A percentile compares a stretch with the other conserved stretches of the same genome.
Evolutionary conservation across 2,329 filamentous ascomycete genomes (phyloP).

Genomic region (Pseudogymnoascus pannorum): DNA sequence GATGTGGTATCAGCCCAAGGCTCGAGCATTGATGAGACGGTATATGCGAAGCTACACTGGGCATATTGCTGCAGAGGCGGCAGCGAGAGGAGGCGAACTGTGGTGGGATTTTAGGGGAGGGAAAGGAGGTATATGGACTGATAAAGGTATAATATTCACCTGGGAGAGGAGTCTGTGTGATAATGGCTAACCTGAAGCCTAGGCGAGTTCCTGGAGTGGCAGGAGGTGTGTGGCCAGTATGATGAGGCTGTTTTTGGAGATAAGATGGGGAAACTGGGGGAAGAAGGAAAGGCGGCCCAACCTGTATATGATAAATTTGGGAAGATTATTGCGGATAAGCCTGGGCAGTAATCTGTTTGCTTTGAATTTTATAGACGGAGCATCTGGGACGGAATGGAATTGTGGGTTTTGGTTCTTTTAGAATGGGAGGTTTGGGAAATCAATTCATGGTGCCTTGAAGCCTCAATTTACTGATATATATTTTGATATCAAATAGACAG

Average conservation of each 20-base stretch:
- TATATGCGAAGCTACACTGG: conserved; percentile 39
- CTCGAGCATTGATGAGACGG: conserved; percentile 41
- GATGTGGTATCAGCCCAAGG: conserved; percentile 42
- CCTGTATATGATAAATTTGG: conserved; percentile 35
- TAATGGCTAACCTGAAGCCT: background rate
- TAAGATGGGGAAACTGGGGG: conserved; percentile 34
- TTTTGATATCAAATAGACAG: background rate
- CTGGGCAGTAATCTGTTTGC: background rate
- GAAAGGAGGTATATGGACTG: conserved; percentile 47
- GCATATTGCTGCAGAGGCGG: conserved; percentile 35
- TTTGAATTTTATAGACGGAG: background rate
- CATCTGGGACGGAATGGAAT: background rate
- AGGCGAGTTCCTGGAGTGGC: conserved; percentile 40
- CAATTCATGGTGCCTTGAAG: background rate
- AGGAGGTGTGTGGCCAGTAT: conserved; percentile 38
- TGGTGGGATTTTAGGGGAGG: conserved; percentile 45
- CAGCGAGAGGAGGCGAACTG: conserved; percentile 38
- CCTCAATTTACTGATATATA: background rate
- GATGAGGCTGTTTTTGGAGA: conserved; percentile 41
- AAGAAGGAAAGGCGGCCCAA: conserved; percentile 26
- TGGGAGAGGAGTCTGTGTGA: background rate
- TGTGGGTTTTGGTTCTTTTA: background rate
- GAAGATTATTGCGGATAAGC: conserved; percentile 28
- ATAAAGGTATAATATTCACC: conserved; percentile 24
- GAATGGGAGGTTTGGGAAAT: background rate